Base-by-base conservation (phyloP, 805 yeast species). In the Metschnikowia vanudenii region DNA sequence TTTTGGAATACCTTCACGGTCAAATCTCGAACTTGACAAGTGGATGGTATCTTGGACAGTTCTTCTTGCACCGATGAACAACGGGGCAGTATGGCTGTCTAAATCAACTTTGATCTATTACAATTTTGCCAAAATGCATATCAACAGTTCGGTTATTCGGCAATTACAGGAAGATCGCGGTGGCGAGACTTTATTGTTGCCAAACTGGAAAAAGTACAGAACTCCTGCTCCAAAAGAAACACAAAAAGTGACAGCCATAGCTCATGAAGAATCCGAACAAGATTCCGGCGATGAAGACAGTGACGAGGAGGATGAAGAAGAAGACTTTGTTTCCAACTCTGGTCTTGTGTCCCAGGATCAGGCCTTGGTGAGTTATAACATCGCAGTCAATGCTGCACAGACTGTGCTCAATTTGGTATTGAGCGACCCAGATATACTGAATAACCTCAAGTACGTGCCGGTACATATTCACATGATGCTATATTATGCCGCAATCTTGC, bases 21-120 rank as follows among this genome's bases (percentile, higher is more conserved):
- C 82, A 6, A 84, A 84, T 57, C 62, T 84, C 46, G 87, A 82
- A 47, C 63, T 84, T 31, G 90, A 84, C 57, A 81, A 78, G 61
- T 84, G 90, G 90, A 84, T 84, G 88, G 87, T 84, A 4, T 82
- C 84, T 17, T 84, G 90, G 90, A 81, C 90, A 0, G 86, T 84
- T 10, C 62, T 83, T 34, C 64, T 84, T 17, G 78, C 85, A 3
- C 85, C 87, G 1, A 73, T 79, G 39, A 74, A 73, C 41, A 78
- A 81, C 32, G 75, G 75, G 1, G 64, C 74, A 0, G 74, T 73
- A 10, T 84, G 90, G 90, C 79, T 85, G 9, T 76, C 85, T 1
- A 84, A 84, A 55, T 81, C 86, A 1, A 82, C 88, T 0, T 67
- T 84, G 48, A 78, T 84, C 36, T 84, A 84, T 58, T 84, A 84